Conservation (phyloP, 1,284 basidiomycete genomes). For the Earliella scabrosa region DNA sequence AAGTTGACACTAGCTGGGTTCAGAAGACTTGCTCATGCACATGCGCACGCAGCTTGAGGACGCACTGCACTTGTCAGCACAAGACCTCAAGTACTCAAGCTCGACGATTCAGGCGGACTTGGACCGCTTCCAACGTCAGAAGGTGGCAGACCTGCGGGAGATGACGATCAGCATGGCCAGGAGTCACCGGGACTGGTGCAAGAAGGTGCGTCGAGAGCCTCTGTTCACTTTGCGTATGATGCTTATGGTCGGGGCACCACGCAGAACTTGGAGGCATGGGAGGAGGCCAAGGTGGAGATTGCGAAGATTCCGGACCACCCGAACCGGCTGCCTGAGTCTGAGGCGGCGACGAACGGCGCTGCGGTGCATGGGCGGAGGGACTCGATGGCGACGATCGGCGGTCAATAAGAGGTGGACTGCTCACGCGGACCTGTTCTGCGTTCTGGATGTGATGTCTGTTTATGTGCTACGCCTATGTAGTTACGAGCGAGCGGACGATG, state of each 20-base stretch:
- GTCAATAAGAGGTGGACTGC: constrained; percentile 16
- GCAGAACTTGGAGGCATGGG: constrained; percentile 96
- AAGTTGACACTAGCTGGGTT: constrained; percentile 29
- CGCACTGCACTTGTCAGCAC: constrained; percentile 85
- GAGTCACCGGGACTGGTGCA: constrained; percentile 94
- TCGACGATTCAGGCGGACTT: constrained; percentile 97
- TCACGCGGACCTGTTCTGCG: background rate
- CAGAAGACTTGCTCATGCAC: background rate
- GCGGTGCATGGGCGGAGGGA: constrained; percentile 44
- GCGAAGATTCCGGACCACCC: constrained; percentile 89
- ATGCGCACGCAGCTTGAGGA: constrained; percentile 76
- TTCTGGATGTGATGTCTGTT: too few species aligned
- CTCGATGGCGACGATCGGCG: constrained; percentile 61
- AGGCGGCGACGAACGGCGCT: constrained; percentile 27
- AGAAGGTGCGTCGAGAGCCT: constrained; percentile 63
- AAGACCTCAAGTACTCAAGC: constrained; percentile 95
- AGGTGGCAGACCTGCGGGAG: constrained; percentile 93
- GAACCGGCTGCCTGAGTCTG: constrained; percentile 63
- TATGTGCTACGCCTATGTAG: too few species aligned
- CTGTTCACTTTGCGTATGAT: background rate
- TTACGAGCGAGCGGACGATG: too few species aligned
- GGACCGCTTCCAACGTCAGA: constrained; percentile 98
- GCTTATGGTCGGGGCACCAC: background rate
- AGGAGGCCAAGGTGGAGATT: constrained; percentile 92
- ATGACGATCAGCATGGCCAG: constrained; percentile 91